Base-by-base conservation (phyloP, 2,329 filamentous ascomycete genomes). In the Cladosporium cucumerinum region DNA sequence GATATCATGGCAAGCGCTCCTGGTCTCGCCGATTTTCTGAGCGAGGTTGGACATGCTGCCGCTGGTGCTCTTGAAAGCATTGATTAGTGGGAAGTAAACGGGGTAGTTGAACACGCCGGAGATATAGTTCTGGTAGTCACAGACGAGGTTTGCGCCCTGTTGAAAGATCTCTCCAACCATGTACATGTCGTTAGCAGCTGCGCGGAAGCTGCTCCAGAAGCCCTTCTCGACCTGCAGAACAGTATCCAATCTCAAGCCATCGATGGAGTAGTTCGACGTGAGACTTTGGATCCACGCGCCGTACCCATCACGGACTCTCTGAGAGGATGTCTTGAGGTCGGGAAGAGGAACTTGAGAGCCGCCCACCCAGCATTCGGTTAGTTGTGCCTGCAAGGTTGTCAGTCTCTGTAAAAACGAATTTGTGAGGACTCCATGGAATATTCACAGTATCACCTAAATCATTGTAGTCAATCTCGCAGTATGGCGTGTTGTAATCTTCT, bases 221-320 rank as follows among this genome's bases (percentile, higher is more conserved):
- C 66, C 70, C 1, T 74, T 77, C 34, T 80, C 72, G 36, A 83
- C 77, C 66, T 84, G 77, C 68, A 81, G 78, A 10, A 79, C 79
- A 51, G 80, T 82, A 70, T 85, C 82, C 30, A 84, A 74, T 58
- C 82, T 80, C n/a, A 84, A 70, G 1, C 82, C 83, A 70, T 85
- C 83, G 78, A 89, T 86, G 21, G 79, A 80, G 71, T 89, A 90
- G 67, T 86, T 84, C 2, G 79, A 73, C 1, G 90, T 83, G 0
- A 90, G 78, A 49, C 78, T 77, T 21, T 72, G 74, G 69, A 90
- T 80, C 89, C 88, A 91, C n/a, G 78, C 74, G 62, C 85, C 78
- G 72, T 84, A 85, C 2, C 84, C 76, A 18, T 73, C 72, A 28
- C 81, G 79, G 11, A 90, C 83, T 1, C 75, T 73, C 0, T 76